Conservation (phyloP, 495 filamentous ascomycete species). For the Hypoxylon fragiforme region DNA sequence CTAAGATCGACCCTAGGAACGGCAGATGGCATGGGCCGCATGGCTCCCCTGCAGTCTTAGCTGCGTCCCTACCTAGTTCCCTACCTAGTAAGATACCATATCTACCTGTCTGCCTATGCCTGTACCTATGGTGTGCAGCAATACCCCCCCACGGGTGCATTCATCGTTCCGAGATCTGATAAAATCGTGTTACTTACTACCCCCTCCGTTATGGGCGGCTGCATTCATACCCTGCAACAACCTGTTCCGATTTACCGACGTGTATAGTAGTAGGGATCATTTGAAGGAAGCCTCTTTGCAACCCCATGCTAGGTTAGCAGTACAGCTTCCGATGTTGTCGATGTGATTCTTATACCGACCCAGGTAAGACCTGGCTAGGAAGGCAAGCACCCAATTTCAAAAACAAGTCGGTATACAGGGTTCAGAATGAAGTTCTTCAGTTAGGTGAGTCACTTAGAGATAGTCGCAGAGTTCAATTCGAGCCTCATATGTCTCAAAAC, state of each 20-base stretch:
- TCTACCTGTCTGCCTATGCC: too few relatives aligned
- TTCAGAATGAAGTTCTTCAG: too few relatives aligned
- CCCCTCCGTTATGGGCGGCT: neutral
- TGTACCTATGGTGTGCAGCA: too few relatives aligned
- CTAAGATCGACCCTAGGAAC: slow-evolving; percentile 10
- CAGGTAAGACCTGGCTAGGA: too few relatives aligned
- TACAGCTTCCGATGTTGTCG: neutral
- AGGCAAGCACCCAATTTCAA: too few relatives aligned
- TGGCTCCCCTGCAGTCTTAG: slow-evolving; percentile 11
- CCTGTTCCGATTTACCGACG: neutral
- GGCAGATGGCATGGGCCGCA: slow-evolving; percentile 21
- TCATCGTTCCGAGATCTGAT: slow-evolving; percentile 24
- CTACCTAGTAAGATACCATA: too few relatives aligned
- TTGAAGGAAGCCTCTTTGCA: neutral
- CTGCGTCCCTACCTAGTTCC: too few relatives aligned
- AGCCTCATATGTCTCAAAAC: neutral
- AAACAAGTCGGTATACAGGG: too few relatives aligned
- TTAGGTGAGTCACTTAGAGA: too few relatives aligned
- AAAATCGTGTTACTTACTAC: neutral
- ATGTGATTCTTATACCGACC: too few relatives aligned
- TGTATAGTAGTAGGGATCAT: neutral
- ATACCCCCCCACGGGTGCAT: neutral
- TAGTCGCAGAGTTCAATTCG: too few relatives aligned
- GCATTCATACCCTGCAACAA: neutral
- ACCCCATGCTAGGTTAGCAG: neutral